phyloP scores from a whole-genome alignment of 2,329 filamentous ascomycete species.

The Trichoderma koningiopsis region DNA sequence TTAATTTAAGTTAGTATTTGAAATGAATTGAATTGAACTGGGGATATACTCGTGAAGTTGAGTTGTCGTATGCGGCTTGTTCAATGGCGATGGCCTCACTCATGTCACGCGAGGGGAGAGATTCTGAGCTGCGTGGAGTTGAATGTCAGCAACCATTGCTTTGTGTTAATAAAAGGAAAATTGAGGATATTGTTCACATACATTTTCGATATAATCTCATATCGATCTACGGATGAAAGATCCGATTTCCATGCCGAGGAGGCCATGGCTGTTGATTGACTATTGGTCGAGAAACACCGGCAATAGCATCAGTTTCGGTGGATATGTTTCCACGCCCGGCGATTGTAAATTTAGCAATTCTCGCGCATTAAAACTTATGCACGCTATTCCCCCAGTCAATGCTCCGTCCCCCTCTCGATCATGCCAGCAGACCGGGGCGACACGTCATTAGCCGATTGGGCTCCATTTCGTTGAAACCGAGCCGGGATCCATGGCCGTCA shows the following conservation, averaged over 20 bases:
- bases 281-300: background rate
- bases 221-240: slow-evolving; percentile 61
- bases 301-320: background rate
- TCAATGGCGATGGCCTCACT: slow-evolving; percentile 65
- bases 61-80: slow-evolving; percentile 61
- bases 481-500: background rate
- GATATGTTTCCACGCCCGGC: background rate
- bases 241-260: slow-evolving; percentile 50
- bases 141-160: background rate
- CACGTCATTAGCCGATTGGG: slow-evolving; percentile 18
- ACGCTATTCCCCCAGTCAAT: background rate
- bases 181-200: slow-evolving; percentile 24
- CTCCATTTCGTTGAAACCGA: slow-evolving; percentile 16
- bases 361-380: background rate
- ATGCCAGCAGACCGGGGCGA: slow-evolving; percentile 2
- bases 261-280: slow-evolving; percentile 15
- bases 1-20: slow-evolving; percentile 30
- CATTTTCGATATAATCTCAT: slow-evolving; percentile 61
- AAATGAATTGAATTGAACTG: background rate
- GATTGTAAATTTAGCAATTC: background rate
- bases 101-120: slow-evolving; percentile 36
- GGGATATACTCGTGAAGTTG: slow-evolving; percentile 57
- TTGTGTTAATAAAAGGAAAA: background rate
- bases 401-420: slow-evolving; percentile 4
- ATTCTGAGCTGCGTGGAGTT: slow-evolving; percentile 34